Evolutionary conservation across 139 green algal genomes (phyloP).

Genomic region (Chlamydomonas sphaeroides): DNA sequence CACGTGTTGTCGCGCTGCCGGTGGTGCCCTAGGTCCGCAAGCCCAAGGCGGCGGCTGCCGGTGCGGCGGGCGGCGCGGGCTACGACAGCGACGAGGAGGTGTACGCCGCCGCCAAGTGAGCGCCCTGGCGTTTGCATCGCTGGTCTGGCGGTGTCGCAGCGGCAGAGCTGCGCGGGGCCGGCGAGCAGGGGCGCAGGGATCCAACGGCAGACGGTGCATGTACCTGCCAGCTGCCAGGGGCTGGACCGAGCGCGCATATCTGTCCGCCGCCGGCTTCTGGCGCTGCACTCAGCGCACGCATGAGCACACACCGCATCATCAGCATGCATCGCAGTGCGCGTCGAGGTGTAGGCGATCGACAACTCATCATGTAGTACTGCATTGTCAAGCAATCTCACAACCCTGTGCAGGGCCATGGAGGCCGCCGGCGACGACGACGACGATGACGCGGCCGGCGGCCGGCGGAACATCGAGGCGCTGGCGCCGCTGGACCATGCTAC

Average conservation of each 20-base stretch:
- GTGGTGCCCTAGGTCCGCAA: conserved; percentile 12
- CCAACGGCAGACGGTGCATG: too few species aligned
- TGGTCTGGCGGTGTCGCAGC: not conserved
- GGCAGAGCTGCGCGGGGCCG: not conserved
- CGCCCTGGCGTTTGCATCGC: not conserved
- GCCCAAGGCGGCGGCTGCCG: conserved; percentile 20
- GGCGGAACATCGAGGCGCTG: conserved; percentile 61
- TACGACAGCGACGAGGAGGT: conserved; percentile 86
- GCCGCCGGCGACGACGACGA: conserved; percentile 26
- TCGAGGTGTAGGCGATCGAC: too few species aligned
- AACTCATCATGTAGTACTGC: too few species aligned
- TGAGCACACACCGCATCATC: too few species aligned
- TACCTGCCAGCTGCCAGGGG: too few species aligned
- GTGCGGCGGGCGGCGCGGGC: conserved; percentile 26
- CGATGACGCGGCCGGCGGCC: not conserved
- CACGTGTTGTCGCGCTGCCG: too few species aligned
- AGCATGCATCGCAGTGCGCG: too few species aligned
- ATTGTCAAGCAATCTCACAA: too few species aligned
- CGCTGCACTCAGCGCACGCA: too few species aligned
- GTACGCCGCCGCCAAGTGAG: conserved; percentile 70
- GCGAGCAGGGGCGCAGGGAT: not conserved
- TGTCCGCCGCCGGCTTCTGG: too few species aligned
- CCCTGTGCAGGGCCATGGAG: conserved; percentile 27
- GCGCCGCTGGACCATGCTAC: conserved; percentile 69
- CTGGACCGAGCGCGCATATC: too few species aligned